Conservation (phyloP, 2,329 filamentous ascomycete genomes). For the Pseudonectria buxi region DNA sequence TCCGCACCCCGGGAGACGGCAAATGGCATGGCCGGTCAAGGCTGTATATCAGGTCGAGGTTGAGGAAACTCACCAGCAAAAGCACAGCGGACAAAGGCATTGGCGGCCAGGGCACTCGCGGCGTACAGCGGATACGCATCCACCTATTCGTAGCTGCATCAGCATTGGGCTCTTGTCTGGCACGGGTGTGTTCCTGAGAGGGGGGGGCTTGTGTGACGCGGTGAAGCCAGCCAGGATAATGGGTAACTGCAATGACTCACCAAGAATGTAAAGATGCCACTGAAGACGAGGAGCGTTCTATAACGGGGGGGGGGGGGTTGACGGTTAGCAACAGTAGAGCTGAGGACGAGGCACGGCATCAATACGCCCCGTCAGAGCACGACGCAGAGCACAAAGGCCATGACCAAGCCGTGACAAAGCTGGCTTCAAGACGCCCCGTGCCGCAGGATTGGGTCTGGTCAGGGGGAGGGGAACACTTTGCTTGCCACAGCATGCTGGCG, state of each 20-base stretch:
- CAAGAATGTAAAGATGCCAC: slow-evolving; percentile 81
- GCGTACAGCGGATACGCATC: slow-evolving; percentile 72
- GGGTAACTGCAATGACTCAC: slow-evolving; percentile 40
- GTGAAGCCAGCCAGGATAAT: background rate
- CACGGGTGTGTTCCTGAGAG: slow-evolving; percentile 8
- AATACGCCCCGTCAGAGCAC: background rate
- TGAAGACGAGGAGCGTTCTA: slow-evolving; percentile 71
- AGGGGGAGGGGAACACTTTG: background rate
- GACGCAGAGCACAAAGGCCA: slow-evolving; percentile 2
- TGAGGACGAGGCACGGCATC: too few species aligned
- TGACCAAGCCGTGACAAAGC: slow-evolving; percentile 29
- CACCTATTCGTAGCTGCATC: slow-evolving; percentile 36
- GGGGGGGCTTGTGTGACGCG: background rate
- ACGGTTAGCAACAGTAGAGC: slow-evolving; percentile 20
- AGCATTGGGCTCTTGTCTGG: slow-evolving; percentile 13
- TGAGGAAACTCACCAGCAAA: slow-evolving; percentile 55
- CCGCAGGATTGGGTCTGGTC: slow-evolving; percentile 1
- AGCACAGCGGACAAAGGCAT: slow-evolving; percentile 68
- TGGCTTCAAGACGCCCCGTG: background rate
- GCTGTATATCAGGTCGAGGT: too few species aligned
- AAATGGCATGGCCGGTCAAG: too few species aligned
- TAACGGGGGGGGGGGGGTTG: slow-evolving; percentile 18
- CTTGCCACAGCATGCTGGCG: too few species aligned
- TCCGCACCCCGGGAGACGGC: too few species aligned
- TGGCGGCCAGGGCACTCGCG: slow-evolving; percentile 73